Conservation (phyloP, 805 yeast genomes). For the Lachancea meyersii region DNA sequence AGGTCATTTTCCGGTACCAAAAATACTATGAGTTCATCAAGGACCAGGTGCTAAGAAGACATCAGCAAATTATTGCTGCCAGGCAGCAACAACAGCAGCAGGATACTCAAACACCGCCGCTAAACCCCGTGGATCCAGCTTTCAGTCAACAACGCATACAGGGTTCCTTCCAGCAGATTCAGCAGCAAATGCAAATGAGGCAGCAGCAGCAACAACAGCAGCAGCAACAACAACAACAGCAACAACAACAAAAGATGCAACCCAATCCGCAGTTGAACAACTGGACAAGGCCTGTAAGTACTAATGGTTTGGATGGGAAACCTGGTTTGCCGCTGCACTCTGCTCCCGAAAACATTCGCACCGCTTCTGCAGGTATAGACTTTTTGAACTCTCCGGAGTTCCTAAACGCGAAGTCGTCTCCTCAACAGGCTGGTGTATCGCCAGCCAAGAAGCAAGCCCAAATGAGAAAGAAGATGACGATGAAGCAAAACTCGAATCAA, state of each 20-base stretch:
- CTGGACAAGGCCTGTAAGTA: constrained; percentile 4
- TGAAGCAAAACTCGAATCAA: constrained; percentile 9
- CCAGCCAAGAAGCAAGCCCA: constrained; percentile 11
- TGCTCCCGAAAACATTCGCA: constrained; percentile 9
- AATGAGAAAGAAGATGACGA: constrained; percentile 7
- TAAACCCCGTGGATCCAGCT: constrained; percentile 2
- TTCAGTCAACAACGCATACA: constrained; percentile 22
- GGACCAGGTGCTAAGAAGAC: constrained; percentile 45
- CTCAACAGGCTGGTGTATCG: constrained; percentile 14
- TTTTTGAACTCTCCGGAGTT: constrained; percentile 20
- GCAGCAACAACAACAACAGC: constrained; percentile 35
- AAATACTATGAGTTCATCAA: constrained; percentile 70
- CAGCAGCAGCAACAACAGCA: constrained; percentile 15
- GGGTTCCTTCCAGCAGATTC: constrained; percentile 25
- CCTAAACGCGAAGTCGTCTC: constrained; percentile 11
- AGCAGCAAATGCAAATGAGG: constrained; percentile 26
- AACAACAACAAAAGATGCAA: constrained; percentile 17
- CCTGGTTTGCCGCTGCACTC: background rate
- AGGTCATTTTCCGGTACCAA: constrained; percentile 64
- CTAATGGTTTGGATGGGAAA: constrained; percentile 1
- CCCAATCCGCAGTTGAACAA: constrained; percentile 7
- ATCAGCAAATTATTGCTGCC: constrained; percentile 33
- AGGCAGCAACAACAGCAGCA: constrained; percentile 30
- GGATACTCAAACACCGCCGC: constrained; percentile 25
- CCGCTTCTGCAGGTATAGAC: constrained; percentile 15